Base-by-base conservation (phyloP, 305 asterid genomes). In the Fraxinus velutina region DNA sequence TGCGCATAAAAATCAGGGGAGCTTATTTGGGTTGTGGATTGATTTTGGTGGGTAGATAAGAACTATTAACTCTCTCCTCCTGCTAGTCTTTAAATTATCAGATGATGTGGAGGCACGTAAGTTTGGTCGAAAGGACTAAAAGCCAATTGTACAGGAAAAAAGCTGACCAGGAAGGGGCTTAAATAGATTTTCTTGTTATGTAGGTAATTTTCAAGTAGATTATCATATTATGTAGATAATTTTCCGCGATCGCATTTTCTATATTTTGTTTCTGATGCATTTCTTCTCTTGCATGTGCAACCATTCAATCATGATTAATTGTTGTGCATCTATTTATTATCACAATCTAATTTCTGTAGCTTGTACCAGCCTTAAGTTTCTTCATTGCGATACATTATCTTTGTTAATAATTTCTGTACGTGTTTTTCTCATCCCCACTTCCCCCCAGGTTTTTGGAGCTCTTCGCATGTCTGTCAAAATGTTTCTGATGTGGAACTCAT, bases 381-480 rank as follows among this genome's bases (percentile, higher is more conserved):
- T 74, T 29, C 82, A 83, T 22, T 79, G 80, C 76, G 42, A 80
- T 78, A 68, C 33, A 10, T 36, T 10, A 55, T 17, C 64, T 73
- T 64, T 55, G 17, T 64, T 73, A 36, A 36, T 42, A 39, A 17
- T 36, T 36, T 34, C 76, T 24, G 37, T 21, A 77, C 74, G 50
- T 37, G 30, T 80, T 75, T 76, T 72, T 86, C 78, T 86, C 66
- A 55, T 82, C 73, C 76, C 55, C 36, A 36, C 37, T 42, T 37
- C 62, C 76, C 88, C 87, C 47, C 88, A 96, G 99, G 99, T 96
- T 81, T 96, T 89, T 88, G 99, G 99, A 81, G 99, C 99, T 78
- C 98, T 96, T 82, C 97, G 99, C 80, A 96, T 96, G 99, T 88
- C 98, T 19, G 99, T 96, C 73, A 96, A 96, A 88, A 94, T 96